phyloP scores from a whole-genome alignment of 1,139 yeast species.

The Candida pseudoviswanathii region DNA sequence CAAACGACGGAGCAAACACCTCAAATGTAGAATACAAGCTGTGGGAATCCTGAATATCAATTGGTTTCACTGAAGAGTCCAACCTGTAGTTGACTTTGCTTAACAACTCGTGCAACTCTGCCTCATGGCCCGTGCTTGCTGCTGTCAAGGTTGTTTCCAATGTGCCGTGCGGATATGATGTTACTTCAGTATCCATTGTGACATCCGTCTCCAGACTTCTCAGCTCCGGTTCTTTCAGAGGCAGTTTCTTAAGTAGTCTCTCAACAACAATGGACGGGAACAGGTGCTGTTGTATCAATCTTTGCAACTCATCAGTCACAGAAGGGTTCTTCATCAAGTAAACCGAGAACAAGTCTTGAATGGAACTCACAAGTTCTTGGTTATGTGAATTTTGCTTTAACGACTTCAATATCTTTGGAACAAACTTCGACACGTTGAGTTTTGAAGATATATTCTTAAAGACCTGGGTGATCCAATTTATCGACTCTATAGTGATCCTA shows the following conservation, averaged over 20 bases:
- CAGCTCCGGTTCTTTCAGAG: not conserved
- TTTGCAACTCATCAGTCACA: not conserved
- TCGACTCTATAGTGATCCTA: conserved; percentile 46
- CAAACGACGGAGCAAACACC: conserved; percentile 43
- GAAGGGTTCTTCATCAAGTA: not conserved
- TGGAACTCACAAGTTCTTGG: conserved; percentile 11
- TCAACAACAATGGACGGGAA: not conserved
- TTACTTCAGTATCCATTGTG: not conserved
- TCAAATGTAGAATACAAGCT: conserved; percentile 21
- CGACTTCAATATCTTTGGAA: conserved; percentile 20
- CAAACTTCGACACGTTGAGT: conserved; percentile 31
- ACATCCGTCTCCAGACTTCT: conserved; percentile 2
- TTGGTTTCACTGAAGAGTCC: conserved; percentile 26
- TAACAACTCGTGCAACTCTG: conserved; percentile 20
- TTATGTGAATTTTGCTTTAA: conserved; percentile 6
- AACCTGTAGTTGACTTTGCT: conserved; percentile 26
- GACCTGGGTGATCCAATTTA: conserved; percentile 36
- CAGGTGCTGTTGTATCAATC: conserved; percentile 1
- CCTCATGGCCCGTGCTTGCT: not conserved
- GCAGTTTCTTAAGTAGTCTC: not conserved
- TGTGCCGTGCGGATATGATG: not conserved
- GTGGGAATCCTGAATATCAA: conserved; percentile 20
- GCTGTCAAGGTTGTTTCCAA: not conserved
- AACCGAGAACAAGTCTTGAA: conserved; percentile 21
- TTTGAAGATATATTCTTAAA: conserved; percentile 33